These are phyloP conservation scores for Wickerhamiella cacticola DNA, from an alignment of 805 yeast genomes.

Conservation along the genomic window DNA sequence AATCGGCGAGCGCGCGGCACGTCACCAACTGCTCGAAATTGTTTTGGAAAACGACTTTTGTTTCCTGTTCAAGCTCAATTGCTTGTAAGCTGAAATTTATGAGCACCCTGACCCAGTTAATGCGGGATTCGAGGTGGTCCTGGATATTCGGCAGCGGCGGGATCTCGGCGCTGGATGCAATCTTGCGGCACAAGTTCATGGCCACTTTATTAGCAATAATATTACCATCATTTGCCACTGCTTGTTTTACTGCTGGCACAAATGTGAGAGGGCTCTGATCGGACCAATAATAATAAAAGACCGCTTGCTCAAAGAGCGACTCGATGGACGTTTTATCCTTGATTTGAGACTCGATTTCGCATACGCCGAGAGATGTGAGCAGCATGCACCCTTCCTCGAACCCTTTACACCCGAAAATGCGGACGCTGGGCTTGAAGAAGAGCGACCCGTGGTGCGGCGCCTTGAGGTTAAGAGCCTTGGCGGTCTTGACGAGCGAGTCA, in stretches of 20 bases:
- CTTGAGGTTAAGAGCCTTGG: not conserved
- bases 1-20: not conserved
- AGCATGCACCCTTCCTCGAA: constrained; percentile 3
- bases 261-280: constrained; percentile 3
- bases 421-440: not conserved
- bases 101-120: not conserved
- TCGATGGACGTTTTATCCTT: not conserved
- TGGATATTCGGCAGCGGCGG: constrained; percentile 1
- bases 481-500: constrained; percentile 2
- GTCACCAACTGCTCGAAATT: constrained; percentile 2
- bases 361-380: not conserved
- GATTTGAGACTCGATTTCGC: not conserved
- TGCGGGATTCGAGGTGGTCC: constrained; percentile 3
- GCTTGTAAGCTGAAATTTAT: not conserved
- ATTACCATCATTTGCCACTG: not conserved
- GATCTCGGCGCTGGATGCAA: not conserved
- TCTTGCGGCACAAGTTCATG: not conserved
- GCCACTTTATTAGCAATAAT: not conserved
- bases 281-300: not conserved
- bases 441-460: not conserved
- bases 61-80: not conserved
- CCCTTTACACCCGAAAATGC: not conserved
- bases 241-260: not conserved
- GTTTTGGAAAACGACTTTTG: not conserved
- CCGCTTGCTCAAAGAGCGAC: constrained; percentile 2